Evolutionary conservation across 768 basidiomycete species (phyloP).

Genomic region (Galerina marginata): DNA sequence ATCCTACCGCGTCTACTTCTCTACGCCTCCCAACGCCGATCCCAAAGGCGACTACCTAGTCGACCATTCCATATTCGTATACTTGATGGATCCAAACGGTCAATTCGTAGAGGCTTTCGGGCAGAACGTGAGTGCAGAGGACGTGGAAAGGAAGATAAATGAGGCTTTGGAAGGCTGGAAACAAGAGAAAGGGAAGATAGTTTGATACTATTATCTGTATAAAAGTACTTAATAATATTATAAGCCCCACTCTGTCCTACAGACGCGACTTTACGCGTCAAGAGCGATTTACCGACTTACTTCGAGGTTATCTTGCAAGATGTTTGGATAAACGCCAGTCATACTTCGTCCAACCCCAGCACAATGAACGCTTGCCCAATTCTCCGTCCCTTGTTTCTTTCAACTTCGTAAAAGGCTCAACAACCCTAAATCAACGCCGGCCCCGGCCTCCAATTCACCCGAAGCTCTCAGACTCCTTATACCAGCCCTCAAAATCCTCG

Average conservation of each 20-base stretch:
- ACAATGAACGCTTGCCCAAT: constrained; percentile 5
- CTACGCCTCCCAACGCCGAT: constrained; percentile 88
- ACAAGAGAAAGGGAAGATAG: constrained; percentile 42
- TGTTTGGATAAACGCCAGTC: not conserved
- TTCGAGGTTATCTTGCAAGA: too few species aligned
- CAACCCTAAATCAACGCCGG: constrained; percentile 5
- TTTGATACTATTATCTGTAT: constrained; percentile 21
- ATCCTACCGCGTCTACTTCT: constrained; percentile 98
- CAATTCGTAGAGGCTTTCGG: constrained; percentile 98
- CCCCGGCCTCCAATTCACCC: constrained; percentile 8
- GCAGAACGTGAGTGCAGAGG: constrained; percentile 71
- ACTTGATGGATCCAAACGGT: constrained; percentile 95
- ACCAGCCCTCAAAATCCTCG: constrained; percentile 22
- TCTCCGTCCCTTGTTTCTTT: not conserved
- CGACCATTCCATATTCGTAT: constrained; percentile 96
- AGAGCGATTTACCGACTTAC: too few species aligned
- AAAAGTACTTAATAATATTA: constrained; percentile 17
- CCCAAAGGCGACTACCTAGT: constrained; percentile 95
- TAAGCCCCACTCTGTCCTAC: constrained; percentile 6
- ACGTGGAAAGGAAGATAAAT: constrained; percentile 67
- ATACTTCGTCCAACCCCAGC: not conserved
- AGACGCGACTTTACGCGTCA: not conserved
- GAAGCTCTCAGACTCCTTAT: constrained; percentile 27
- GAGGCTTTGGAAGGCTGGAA: constrained; percentile 53
- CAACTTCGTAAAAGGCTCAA: not conserved